Evolutionary conservation across 139 green algal genomes (phyloP).

Genomic region (Chlorella sp.): DNA sequence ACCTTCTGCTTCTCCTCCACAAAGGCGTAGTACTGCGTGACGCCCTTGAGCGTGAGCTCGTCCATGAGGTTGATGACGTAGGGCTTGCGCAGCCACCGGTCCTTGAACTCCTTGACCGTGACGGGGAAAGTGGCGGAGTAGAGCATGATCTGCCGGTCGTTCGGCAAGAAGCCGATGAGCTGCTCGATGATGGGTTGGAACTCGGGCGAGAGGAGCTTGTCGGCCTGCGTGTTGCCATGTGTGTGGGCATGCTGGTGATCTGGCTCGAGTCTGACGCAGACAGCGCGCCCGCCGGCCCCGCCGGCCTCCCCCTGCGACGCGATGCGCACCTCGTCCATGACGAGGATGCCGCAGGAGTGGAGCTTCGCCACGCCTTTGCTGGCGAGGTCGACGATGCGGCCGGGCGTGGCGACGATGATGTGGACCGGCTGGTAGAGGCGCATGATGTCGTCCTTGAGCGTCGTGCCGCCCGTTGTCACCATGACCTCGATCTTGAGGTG

Average conservation of each 20-base stretch:
- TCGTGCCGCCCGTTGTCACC: conserved; percentile 95
- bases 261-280: neutral
- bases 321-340: conserved; percentile 96
- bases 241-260: neutral
- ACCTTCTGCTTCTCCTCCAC: conserved; percentile 99
- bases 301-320: too few species aligned
- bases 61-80: conserved; percentile 99
- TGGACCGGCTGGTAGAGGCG: conserved; percentile 82
- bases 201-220: conserved; percentile 70
- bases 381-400: conserved; percentile 95
- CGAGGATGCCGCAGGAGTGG: conserved; percentile 73
- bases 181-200: conserved; percentile 96
- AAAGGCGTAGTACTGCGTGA: conserved; percentile 98
- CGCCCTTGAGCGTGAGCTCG: conserved; percentile 97
- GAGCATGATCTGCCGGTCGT: conserved; percentile 91
- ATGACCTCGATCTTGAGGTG: conserved; percentile 87
- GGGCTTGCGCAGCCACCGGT: conserved; percentile 64
- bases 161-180: conserved; percentile 80
- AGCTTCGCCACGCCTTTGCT: conserved; percentile 92
- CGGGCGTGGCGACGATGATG: conserved; percentile 90
- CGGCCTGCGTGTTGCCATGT: conserved; percentile 27
- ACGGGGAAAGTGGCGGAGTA: conserved; percentile 98
- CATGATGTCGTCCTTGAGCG: conserved; percentile 98
- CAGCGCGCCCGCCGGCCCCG: neutral
- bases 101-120: conserved; percentile 96